These are phyloP conservation scores for Hypsizygus marmoreus DNA, from an alignment of 768 basidiomycete species.

Conservation along the genomic window DNA sequence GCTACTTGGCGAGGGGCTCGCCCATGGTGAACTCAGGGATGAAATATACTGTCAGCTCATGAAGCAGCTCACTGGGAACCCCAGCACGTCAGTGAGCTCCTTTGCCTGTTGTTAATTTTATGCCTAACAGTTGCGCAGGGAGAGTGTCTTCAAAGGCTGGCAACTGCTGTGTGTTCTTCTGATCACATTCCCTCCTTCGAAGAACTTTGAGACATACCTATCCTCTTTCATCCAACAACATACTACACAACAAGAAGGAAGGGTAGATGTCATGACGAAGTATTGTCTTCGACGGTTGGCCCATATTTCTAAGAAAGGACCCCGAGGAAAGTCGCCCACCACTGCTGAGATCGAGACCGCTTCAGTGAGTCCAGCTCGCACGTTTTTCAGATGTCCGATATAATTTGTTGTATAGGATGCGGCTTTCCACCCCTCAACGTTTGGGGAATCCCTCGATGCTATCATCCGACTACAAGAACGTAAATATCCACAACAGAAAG, in stretches of 20 bases:
- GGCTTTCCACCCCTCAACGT: slow-evolving; percentile 93
- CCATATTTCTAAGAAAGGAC: slow-evolving; percentile 80
- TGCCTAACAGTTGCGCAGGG: slow-evolving; percentile 42
- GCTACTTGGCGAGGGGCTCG: slow-evolving; percentile 78
- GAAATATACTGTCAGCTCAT: slow-evolving; percentile 93
- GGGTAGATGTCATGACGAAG: slow-evolving; percentile 89
- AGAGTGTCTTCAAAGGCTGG: slow-evolving; percentile 90
- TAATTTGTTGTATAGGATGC: slow-evolving; percentile 58
- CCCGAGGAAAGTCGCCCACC: slow-evolving; percentile 81
- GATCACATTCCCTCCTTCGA: slow-evolving; percentile 92
- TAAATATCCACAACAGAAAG: slow-evolving; percentile 80
- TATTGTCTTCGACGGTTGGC: slow-evolving; percentile 82
- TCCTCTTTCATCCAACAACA: slow-evolving; percentile 77
- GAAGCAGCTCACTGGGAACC: slow-evolving; percentile 88
- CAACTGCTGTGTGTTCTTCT: slow-evolving; percentile 88
- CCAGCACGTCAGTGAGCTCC: slow-evolving; percentile 60
- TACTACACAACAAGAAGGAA: slow-evolving; percentile 65
- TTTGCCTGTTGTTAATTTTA: neutral
- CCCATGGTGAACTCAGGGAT: slow-evolving; percentile 83
- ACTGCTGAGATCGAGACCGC: slow-evolving; percentile 90
- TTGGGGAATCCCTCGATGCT: slow-evolving; percentile 86
- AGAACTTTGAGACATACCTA: slow-evolving; percentile 87
- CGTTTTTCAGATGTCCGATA: slow-evolving; percentile 12
- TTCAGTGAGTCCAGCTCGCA: slow-evolving; percentile 48
- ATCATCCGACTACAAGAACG: slow-evolving; percentile 84